phyloP scores from a whole-genome alignment of 805 yeast genomes.

The Kodamaea leandrae region DNA sequence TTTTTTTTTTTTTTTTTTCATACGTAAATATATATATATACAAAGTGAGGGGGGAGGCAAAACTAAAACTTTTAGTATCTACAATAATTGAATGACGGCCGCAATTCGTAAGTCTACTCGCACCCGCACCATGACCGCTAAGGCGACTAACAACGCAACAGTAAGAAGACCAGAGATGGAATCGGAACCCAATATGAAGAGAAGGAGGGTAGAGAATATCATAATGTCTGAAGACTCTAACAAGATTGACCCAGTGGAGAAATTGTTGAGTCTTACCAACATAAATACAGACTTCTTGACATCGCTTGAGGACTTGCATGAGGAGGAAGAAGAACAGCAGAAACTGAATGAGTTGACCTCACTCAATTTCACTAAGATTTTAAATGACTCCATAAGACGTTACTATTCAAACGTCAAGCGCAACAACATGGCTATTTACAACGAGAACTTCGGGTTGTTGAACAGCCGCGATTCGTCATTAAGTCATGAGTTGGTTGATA shows the following conservation, averaged over 20 bases:
- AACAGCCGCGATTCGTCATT: constrained; percentile 15
- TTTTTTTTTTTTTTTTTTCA: neutral
- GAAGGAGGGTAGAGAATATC: constrained; percentile 4
- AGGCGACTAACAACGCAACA: constrained; percentile 11
- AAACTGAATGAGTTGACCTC: constrained; percentile 15
- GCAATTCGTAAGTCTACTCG: constrained; percentile 34
- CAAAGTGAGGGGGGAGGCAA: constrained; percentile 2
- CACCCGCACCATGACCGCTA: constrained; percentile 18
- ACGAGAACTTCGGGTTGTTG: constrained; percentile 32
- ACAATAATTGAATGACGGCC: constrained; percentile 5
- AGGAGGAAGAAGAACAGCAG: constrained; percentile 11
- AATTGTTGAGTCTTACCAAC: constrained; percentile 35
- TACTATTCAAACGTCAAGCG: constrained; percentile 27
- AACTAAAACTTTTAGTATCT: neutral
- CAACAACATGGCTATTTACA: constrained; percentile 32
- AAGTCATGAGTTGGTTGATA: constrained; percentile 7
- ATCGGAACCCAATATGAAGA: neutral
- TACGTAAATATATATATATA: constrained; percentile 1
- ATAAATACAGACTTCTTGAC: constrained; percentile 30
- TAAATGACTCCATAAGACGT: constrained; percentile 37
- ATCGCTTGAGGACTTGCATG: constrained; percentile 20
- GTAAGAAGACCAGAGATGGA: constrained; percentile 8
- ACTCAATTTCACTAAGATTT: constrained; percentile 35
- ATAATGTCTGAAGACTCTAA: constrained; percentile 12
- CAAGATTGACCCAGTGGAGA: constrained; percentile 43